Conservation (phyloP, 2,329 filamentous ascomycete genomes). For the Xylariaceae sp. region DNA sequence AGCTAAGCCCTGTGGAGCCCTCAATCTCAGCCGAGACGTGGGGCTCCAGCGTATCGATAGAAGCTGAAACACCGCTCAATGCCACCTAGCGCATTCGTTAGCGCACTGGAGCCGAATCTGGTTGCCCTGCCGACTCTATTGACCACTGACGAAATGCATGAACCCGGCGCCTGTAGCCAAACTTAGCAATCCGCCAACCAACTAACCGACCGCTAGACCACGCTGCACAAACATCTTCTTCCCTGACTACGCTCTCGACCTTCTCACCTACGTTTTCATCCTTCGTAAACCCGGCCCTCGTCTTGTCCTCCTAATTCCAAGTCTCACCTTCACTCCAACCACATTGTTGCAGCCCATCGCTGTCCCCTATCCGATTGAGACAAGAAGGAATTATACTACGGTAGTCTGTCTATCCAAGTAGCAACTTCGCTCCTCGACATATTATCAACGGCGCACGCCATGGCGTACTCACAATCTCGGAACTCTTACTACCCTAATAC, state of each 20-base stretch:
- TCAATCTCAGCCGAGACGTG: neutral
- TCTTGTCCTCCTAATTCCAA: conserved; percentile 8
- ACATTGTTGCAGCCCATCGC: conserved; percentile 7
- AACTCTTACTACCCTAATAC: conserved; percentile 46
- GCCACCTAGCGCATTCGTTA: conserved; percentile 1
- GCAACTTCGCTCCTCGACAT: conserved; percentile 6
- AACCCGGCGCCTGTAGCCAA: conserved; percentile 17
- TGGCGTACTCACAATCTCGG: conserved; percentile 52
- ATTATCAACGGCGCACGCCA: conserved; percentile 30
- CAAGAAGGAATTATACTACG: conserved; percentile 7
- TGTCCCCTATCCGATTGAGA: conserved; percentile 17
- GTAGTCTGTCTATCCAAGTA: conserved; percentile 3
- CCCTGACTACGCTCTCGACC: neutral
- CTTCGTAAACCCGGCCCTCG: conserved; percentile 4
- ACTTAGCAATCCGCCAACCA: conserved; percentile 16
- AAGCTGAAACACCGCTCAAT: conserved; percentile 10
- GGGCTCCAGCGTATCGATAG: conserved; percentile 6
- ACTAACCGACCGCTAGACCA: conserved; percentile 6
- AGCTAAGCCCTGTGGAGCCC: conserved; percentile 1
- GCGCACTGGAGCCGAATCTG: conserved; percentile 1
- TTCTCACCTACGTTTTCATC: conserved; percentile 9
- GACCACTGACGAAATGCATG: conserved; percentile 32
- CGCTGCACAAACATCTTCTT: conserved; percentile 3
- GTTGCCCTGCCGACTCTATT: conserved; percentile 34
- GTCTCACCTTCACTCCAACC: conserved; percentile 31